Conservation (phyloP, 2,329 filamentous ascomycete species). For the Tricladium varicosporioides region DNA sequence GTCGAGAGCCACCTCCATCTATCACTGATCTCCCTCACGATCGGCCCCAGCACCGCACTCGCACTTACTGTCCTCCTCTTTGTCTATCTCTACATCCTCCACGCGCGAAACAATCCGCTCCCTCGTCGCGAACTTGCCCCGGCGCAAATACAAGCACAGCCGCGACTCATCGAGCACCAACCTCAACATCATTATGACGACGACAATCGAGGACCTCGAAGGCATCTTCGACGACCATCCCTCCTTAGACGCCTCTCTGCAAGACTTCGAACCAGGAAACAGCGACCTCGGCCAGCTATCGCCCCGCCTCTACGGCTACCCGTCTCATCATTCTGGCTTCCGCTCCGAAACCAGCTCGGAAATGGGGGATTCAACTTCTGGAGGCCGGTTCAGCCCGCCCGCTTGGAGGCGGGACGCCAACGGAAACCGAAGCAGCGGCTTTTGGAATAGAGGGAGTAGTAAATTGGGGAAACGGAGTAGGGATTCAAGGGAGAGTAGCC, state of each 20-base stretch:
- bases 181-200: conserved; percentile 14
- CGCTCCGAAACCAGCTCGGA: conserved; percentile 45
- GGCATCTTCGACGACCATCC: conserved; percentile 55
- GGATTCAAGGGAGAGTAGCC: conserved; percentile 56
- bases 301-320: conserved; percentile 47
- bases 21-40: conserved; percentile 31
- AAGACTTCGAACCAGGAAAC: conserved; percentile 58
- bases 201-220: conserved; percentile 45
- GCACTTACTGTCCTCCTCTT: conserved; percentile 26
- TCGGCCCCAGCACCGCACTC: conserved; percentile 31
- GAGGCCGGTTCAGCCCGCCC: conserved; percentile 62
- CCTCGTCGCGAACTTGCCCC: conserved; percentile 4
- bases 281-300: conserved; percentile 29
- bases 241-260: conserved; percentile 57
- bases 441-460: conserved; percentile 45
- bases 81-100: conserved; percentile 31
- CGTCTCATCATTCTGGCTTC: conserved; percentile 63
- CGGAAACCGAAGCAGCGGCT: conserved; percentile 43
- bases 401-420: conserved; percentile 54
- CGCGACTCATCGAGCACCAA: not conserved
- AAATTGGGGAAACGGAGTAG: conserved; percentile 51
- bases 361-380: conserved; percentile 42
- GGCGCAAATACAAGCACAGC: conserved; percentile 3
- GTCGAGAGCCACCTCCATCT: conserved; percentile 34
- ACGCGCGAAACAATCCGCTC: conserved; percentile 26